Base-by-base conservation (phyloP, 768 basidiomycete species). In the Boletus tylopilopsis region DNA sequence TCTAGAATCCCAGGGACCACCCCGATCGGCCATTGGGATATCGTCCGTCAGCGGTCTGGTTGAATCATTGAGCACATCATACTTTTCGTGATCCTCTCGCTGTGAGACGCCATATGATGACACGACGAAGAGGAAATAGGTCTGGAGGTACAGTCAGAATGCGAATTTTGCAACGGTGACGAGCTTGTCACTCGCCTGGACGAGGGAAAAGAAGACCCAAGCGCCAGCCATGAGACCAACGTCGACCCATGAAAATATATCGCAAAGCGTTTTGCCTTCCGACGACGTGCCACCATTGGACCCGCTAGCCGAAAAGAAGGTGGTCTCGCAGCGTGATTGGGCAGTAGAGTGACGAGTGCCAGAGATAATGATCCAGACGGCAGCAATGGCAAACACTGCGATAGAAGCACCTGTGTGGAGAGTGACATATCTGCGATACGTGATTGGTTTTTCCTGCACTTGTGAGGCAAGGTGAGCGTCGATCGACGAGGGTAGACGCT, bases 201-300 rank as follows among this genome's bases (percentile, higher is more conserved):
- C 71, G 53, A 85, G 72, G n/a, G 78, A 80, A 23, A 96, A 73
- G 15, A 96, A 62, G 10, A 88, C 68, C 90, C 94, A 97, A 6
- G 96, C 73, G 8, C 81, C 90, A 18, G 77, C 87, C 92, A 98
- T 94, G 48, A 97, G 71, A 32, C 94, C 94, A 13, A 96, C 74
- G 59, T 90, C 88, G 10, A 91, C 88, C 90, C 93, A 96, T 5
- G 92, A 76, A 63, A 97, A 95, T 47, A 96, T 86, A 40, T 84
- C 75, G 70, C 96, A 99, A 21, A 98, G 76, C 6, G 79, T 82
- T 30, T 83, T 67, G 6, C 83, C 88, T 64, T 91, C 79, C 32
- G 66, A 59, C 13, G 68, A 61, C 5, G 61, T 58, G 27, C 68
- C 64, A 42, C 68, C 56, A 50, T 57, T 62, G 12, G 69, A 67